Conservation (phyloP, 306 rosid genomes). For the Quercus dentata region DNA sequence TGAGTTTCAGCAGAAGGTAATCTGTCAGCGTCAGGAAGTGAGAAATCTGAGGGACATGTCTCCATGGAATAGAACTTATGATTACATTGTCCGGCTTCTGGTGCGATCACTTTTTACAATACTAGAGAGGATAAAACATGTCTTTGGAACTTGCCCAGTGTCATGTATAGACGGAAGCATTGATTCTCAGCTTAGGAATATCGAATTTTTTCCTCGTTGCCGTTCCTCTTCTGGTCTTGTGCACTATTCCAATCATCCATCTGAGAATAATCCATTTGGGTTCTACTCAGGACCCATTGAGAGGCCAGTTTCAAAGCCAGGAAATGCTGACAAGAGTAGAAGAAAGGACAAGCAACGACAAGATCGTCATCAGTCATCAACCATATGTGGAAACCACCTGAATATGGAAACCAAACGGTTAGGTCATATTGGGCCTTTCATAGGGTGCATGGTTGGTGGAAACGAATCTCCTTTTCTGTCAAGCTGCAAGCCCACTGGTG, state of each 20-base stretch:
- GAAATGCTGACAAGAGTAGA: slow-evolving; percentile 23
- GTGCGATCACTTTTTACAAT: slow-evolving; percentile 77
- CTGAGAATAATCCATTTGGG: slow-evolving; percentile 29
- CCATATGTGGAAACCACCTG: slow-evolving; percentile 26
- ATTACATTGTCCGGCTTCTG: slow-evolving; percentile 66
- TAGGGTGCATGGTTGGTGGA: slow-evolving; percentile 41
- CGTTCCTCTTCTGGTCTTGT: slow-evolving; percentile 28
- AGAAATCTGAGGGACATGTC: slow-evolving; percentile 49
- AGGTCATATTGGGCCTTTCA: slow-evolving; percentile 31
- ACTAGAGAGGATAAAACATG: slow-evolving; percentile 59
- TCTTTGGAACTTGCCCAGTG: slow-evolving; percentile 42
- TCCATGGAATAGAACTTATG: slow-evolving; percentile 77
- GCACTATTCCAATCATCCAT: slow-evolving; percentile 34
- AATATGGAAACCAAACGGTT: slow-evolving; percentile 32
- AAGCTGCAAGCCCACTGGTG: slow-evolving; percentile 38
- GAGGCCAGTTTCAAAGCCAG: slow-evolving; percentile 28
- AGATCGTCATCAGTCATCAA: slow-evolving; percentile 16
- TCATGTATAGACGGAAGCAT: slow-evolving; percentile 12
- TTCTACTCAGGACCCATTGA: slow-evolving; percentile 34
- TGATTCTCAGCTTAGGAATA: slow-evolving; percentile 8
- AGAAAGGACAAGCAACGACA: slow-evolving; percentile 29
- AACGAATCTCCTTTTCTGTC: slow-evolving; percentile 36
- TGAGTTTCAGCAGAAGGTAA: slow-evolving; percentile 54
- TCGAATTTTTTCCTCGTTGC: slow-evolving; percentile 30
- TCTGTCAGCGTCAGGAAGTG: slow-evolving; percentile 66